Base-by-base conservation (phyloP, 116 monocot genomes). In the Zostera marina region DNA sequence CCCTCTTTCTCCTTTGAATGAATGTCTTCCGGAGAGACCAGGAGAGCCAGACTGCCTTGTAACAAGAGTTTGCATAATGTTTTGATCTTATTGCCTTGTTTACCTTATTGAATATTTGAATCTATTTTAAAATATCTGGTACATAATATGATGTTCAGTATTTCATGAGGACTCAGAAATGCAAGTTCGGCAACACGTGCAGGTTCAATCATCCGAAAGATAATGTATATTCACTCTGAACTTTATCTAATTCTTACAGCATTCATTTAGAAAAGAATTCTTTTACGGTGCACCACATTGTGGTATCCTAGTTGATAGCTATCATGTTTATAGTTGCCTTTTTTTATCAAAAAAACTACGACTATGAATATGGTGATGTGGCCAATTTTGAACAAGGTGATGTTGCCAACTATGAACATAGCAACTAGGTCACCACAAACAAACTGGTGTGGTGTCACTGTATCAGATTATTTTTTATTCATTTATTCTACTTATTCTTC, bases 21-120 rank as follows among this genome's bases (percentile, higher is more conserved):
- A 98, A 68, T 53, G 72, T 48, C 83, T 86, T 73, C 98, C 91
- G 2, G 86, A 98, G 58, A 84, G 82, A 61, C 76, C 86, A 13
- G 98, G 90, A 54, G 85, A 98, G 69, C 74, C 83, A 65, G 98
- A 98, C 70, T 98, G 98, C 70, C 91, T 91, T 66, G 98, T 98
- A 81, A 65, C 44, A 17, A 9, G 21, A 38, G 32, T 15, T 51
- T 63, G 9, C 40, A 11, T 19, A 41, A 17, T 43, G 0, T 17
- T 48, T 62, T 52, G 25, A 8, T 10, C 11, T 42, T 46, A 9
- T 60, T 62, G 43, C 45, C 8, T 12, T 53, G 16, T 16, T 21
- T 40, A 10, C 22, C 24, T 61, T 56, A 22, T 25, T 42, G 15
- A 1, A 19, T 11, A 45, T 49, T 8, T 5, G 41, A 40, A 3